Conservation (phyloP, 441 rosid genomes). For the Erodium texanum region DNA sequence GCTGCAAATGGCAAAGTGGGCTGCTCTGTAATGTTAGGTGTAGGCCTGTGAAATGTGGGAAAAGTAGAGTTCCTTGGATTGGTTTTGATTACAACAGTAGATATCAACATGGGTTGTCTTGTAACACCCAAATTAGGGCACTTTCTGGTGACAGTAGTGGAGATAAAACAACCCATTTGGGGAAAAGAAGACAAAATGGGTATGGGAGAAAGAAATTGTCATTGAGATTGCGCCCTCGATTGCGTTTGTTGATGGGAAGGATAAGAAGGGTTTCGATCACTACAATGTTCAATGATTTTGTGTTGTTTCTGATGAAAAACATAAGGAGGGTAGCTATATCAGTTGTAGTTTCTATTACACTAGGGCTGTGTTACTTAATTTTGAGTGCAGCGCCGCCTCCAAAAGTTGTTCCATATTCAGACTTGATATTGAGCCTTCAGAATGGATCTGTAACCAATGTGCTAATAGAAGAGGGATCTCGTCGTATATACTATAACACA, state of each 20-base stretch:
- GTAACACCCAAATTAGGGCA: conserved; percentile 34
- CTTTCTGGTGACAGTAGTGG: conserved; percentile 27
- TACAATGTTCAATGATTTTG: conserved; percentile 41
- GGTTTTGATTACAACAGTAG: conserved; percentile 28
- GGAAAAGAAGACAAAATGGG: conserved; percentile 25
- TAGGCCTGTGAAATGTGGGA: conserved; percentile 26
- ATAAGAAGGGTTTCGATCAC: conserved; percentile 46
- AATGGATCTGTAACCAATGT: conserved; percentile 59
- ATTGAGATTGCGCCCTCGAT: conserved; percentile 60
- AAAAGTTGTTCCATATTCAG: conserved; percentile 72
- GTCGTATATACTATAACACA: conserved; percentile 62
- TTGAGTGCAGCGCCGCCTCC: conserved; percentile 66
- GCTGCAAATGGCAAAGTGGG: conserved; percentile 22
- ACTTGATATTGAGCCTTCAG: conserved; percentile 59
- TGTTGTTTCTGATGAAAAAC: conserved; percentile 48
- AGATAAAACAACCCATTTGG: conserved; percentile 26
- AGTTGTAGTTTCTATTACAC: conserved; percentile 36
- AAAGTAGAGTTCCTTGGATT: conserved; percentile 19
- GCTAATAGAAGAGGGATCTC: conserved; percentile 86
- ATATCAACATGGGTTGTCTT: conserved; percentile 30
- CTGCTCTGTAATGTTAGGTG: conserved; percentile 28
- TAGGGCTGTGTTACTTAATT: conserved; percentile 60
- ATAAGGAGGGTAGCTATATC: conserved; percentile 40
- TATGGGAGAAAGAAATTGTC: conserved; percentile 43
- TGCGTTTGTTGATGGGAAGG: conserved; percentile 43